phyloP scores from a whole-genome alignment of 2,329 filamentous ascomycete species.

The Penicillium sp. region DNA sequence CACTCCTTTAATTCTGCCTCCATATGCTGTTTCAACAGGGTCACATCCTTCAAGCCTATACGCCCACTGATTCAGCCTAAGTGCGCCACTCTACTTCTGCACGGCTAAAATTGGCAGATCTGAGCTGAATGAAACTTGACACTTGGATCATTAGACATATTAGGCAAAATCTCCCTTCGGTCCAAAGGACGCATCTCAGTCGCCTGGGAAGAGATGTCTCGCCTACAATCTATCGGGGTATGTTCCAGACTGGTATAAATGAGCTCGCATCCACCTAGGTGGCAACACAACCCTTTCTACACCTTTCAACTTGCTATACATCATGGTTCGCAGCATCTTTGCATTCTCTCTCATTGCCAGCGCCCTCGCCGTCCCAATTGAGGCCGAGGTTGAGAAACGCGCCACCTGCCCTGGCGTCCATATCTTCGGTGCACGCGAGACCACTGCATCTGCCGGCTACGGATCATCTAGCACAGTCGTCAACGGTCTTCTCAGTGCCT shows the following conservation, averaged over 20 bases:
- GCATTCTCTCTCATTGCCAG: slow-evolving; percentile 5
- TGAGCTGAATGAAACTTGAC: neutral
- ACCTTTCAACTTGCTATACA: neutral
- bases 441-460: slow-evolving; percentile 52
- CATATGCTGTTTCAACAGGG: neutral
- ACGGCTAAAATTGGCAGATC: slow-evolving; percentile 11
- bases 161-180: slow-evolving; percentile 12
- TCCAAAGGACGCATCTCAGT: slow-evolving; percentile 5
- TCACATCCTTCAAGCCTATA: neutral
- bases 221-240: too few species aligned
- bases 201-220: too few species aligned
- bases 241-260: neutral
- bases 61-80: slow-evolving; percentile 17
- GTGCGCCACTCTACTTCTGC: slow-evolving; percentile 4
- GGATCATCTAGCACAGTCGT: slow-evolving; percentile 55
- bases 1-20: neutral
- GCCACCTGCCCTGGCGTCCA: slow-evolving; percentile 49
- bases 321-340: slow-evolving; percentile 12
- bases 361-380: slow-evolving; percentile 9
- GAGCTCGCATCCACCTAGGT: neutral
- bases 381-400: slow-evolving; percentile 16
- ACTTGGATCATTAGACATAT: neutral
- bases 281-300: neutral
- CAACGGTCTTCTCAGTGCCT: slow-evolving; percentile 51
- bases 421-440: slow-evolving; percentile 56